Base-by-base conservation (phyloP, 2,329 filamentous ascomycete species). In the Penicillium polonicum region DNA sequence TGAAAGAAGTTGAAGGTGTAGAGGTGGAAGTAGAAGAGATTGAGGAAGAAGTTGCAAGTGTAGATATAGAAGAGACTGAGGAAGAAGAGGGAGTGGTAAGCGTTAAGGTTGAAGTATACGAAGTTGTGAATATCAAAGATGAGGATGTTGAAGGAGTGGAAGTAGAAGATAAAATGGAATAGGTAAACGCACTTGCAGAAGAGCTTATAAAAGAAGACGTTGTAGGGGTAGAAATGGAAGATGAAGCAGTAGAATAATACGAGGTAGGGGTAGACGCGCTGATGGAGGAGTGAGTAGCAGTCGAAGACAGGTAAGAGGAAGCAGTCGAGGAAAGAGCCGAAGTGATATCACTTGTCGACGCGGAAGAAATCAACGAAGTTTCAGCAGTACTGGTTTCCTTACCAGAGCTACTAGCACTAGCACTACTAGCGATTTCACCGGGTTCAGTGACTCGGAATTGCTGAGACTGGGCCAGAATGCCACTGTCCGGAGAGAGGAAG, bases 381-480 rank as follows among this genome's bases (percentile, higher is more conserved):
- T 70, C 61, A 68, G 64, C 62, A 64, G 53, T 63, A 31, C 60
- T 66, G 58, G 65, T 61, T 60, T 58, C 58, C 63, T 66, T 67
- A 65, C 62, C 63, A 65, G 62, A 65, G 52, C 55, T 65, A 49
- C 59, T 61, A 41, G 61, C 54, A 49, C 39, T 42, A 39, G 38
- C 39, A 27, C 54, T 61, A 41, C 55, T 61, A 38, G 61, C 55
- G 44, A 63, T 53, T 64, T 63, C 63, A 49, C 53, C 49, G 5
- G 65, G 51, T 52, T 56, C 54, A 42, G 63, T 63, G 57, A 73
- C 70, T 48, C 63, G 66, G 63, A 74, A 74, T 48, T 73, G 68
- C 35, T 68, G 62, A 19, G 74, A 76, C 67, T 79, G 77, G 27
- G 76, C 74, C 33, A 79, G 66, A 58, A 79, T 78, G 38, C 76